Evolutionary conservation across 257 asterid genomes (phyloP).

Genomic region (Solanum rostratum): DNA sequence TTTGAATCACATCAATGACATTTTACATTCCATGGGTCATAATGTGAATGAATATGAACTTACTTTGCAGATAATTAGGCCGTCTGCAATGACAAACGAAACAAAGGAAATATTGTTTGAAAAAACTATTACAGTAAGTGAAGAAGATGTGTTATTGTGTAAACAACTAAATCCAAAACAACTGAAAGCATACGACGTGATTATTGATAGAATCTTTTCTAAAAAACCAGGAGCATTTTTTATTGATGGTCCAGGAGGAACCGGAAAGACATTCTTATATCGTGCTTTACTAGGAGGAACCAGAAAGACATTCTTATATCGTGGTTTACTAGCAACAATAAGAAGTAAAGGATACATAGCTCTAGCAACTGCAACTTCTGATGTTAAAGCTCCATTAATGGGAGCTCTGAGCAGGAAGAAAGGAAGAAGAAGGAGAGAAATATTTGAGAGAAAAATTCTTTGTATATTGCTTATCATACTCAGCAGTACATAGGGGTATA

Average conservation of each 20-base stretch:
- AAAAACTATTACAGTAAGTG: background rate
- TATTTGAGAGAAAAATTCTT: too few species aligned
- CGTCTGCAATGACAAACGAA: background rate
- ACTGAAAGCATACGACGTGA: background rate
- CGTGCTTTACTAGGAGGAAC: background rate
- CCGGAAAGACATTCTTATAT: background rate
- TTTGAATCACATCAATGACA: background rate
- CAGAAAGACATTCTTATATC: background rate
- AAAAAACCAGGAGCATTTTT: background rate
- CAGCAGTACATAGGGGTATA: too few species aligned
- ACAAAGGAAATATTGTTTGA: background rate
- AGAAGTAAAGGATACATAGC: background rate
- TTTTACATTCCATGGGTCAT: background rate
- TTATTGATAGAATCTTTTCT: background rate
- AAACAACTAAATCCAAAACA: background rate
- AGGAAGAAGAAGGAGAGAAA: too few species aligned
- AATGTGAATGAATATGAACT: background rate
- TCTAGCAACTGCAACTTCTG: too few species aligned
- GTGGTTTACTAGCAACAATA: background rate
- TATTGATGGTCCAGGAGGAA: background rate
- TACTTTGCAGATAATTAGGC: background rate
- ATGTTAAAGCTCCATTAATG: too few species aligned
- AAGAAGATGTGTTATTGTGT: background rate
- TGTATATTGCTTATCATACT: too few species aligned
- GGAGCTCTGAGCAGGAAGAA: too few species aligned